phyloP scores from a whole-genome alignment of 1,284 basidiomycete species.

The Trichosporon faecale region DNA sequence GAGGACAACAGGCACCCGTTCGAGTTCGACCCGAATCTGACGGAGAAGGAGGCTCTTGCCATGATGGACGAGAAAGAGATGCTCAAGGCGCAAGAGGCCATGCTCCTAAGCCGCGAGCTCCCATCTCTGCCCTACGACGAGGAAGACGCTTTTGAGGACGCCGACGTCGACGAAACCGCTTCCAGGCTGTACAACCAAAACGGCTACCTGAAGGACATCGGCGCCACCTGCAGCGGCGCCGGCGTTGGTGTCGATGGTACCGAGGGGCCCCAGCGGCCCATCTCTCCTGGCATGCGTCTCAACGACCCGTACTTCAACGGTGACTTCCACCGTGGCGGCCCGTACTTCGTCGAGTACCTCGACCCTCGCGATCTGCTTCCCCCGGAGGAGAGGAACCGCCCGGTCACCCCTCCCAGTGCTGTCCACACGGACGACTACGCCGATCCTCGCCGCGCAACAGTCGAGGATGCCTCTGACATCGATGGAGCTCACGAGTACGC shows the following conservation, averaged over 20 bases:
- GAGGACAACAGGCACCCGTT: constrained; percentile 9
- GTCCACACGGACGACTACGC: not conserved
- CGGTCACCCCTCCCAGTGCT: not conserved
- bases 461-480: not conserved
- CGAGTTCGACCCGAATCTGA: constrained; percentile 3
- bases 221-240: not conserved
- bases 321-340: constrained; percentile 7
- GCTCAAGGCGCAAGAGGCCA: constrained; percentile 1
- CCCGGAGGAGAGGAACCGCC: not conserved
- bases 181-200: not conserved
- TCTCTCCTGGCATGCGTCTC: not conserved
- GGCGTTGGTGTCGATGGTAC: not conserved
- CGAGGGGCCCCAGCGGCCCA: not conserved
- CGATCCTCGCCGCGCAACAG: constrained; percentile 1
- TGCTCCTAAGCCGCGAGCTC: not conserved
- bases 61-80: constrained; percentile 5
- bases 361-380: not conserved
- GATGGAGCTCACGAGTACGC: not conserved
- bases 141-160: not conserved
- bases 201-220: constrained; percentile 4
- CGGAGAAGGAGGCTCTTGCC: not conserved
- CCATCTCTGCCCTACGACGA: constrained; percentile 4
- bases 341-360: not conserved
- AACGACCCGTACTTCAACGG: constrained; percentile 3
- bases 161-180: not conserved